A percentile compares a stretch with the other conserved stretches of the same genome.
phyloP scores from a whole-genome alignment of 768 basidiomycete species.

The Lactarius hengduanensis region DNA sequence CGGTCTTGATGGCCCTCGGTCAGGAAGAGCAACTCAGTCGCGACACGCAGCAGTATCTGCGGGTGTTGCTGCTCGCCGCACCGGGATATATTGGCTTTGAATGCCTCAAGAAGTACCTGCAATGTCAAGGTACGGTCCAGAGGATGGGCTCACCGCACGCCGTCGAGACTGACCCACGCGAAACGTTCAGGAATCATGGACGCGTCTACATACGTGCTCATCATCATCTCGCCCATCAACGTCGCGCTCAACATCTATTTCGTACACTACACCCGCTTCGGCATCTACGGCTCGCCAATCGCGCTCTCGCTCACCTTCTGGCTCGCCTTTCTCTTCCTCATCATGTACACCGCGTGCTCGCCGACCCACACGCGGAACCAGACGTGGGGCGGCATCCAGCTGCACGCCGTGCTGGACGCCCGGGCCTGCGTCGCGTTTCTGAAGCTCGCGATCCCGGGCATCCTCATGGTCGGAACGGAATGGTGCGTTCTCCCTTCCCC shows the following conservation, averaged over 20 bases:
- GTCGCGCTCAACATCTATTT: constrained; percentile 55
- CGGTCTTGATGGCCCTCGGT: constrained; percentile 60
- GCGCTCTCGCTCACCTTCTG: constrained; percentile 71
- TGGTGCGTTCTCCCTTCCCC: constrained; percentile 60
- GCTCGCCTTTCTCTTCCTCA: constrained; percentile 59
- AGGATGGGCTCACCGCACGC: not conserved
- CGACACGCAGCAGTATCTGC: constrained; percentile 64
- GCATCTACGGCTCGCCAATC: constrained; percentile 63
- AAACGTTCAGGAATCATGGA: constrained; percentile 62
- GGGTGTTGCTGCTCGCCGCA: constrained; percentile 60
- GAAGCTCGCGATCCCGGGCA: constrained; percentile 69
- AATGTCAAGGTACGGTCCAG: constrained; percentile 60
- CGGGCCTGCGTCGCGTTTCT: constrained; percentile 57
- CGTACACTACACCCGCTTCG: constrained; percentile 62
- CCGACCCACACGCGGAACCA: constrained; percentile 52
- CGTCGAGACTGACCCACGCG: not conserved
- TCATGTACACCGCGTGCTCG: constrained; percentile 49
- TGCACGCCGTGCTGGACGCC: constrained; percentile 44
- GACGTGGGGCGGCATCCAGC: constrained; percentile 63
- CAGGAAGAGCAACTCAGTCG: constrained; percentile 56
- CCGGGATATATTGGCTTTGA: constrained; percentile 78
- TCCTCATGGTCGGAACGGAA: constrained; percentile 78
- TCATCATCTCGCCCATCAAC: constrained; percentile 66
- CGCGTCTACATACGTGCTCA: constrained; percentile 62
- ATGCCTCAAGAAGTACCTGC: constrained; percentile 74